Conservation (phyloP, 2,329 filamentous ascomycete species). For the Fusarium sp. region DNA sequence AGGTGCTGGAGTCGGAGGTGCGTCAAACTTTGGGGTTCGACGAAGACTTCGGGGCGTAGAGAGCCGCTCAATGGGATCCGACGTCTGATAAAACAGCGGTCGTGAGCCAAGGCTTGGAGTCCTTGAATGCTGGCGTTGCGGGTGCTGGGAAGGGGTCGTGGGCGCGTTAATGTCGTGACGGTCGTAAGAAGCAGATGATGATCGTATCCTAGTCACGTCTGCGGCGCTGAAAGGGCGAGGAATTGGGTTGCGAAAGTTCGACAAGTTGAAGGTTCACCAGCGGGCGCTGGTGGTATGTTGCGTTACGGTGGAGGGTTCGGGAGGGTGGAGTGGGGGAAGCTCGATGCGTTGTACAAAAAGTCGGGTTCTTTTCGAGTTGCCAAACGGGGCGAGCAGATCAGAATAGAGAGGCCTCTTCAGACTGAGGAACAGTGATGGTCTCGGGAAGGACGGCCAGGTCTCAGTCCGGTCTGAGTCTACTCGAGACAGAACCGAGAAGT, state of each 20-base stretch:
- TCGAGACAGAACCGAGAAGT: constrained; percentile 25
- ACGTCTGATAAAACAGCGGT: constrained; percentile 41
- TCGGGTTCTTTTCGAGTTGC: constrained; percentile 14
- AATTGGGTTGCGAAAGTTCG: constrained; percentile 44
- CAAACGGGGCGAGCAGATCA: constrained; percentile 1
- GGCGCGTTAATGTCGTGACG: constrained; percentile 64
- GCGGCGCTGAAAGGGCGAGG: constrained; percentile 46
- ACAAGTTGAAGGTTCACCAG: constrained; percentile 61
- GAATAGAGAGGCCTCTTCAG: background rate
- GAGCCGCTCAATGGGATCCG: constrained; percentile 53
- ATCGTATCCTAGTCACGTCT: constrained; percentile 57
- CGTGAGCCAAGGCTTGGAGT: constrained; percentile 23
- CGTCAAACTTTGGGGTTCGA: constrained; percentile 62
- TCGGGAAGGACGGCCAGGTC: constrained; percentile 26
- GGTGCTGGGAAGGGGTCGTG: constrained; percentile 55
- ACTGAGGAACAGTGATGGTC: constrained; percentile 17
- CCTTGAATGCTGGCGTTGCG: constrained; percentile 55
- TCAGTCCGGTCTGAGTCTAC: constrained; percentile 29
- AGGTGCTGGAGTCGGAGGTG: constrained; percentile 51
- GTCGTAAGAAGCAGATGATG: constrained; percentile 57
- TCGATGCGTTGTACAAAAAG: constrained; percentile 36
- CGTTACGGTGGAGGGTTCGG: constrained; percentile 30
- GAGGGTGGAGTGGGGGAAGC: constrained; percentile 33
- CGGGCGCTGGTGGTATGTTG: constrained; percentile 46
- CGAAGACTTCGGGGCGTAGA: constrained; percentile 60